Evolutionary conservation across 768 basidiomycete genomes (phyloP), one percentile per base, ranked within the genome.

Genomic region (Calvatia gigantea): DNA sequence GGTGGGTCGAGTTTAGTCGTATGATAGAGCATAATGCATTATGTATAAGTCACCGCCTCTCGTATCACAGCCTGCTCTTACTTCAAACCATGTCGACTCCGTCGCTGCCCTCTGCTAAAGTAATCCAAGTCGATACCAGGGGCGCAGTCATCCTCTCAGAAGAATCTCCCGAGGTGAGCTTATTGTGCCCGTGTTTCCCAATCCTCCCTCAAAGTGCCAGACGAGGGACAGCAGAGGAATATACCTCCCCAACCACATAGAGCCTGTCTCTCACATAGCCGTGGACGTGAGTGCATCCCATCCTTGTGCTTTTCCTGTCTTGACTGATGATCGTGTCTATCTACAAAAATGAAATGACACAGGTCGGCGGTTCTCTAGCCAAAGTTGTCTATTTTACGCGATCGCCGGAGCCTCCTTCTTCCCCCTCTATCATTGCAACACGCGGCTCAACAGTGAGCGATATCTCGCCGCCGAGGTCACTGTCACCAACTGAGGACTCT

Each of bases 311-410:
- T n/a, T 15, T 23, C 11, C 17, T 28, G 33, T 37, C n/a, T n/a
- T 53, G 25, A 5, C 17, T 60, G 48, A 57, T 46, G 8, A 49
- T 21, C 31, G 14, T 19, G 15, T 49, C 37, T n/a, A 46, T 28
- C 32, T 7, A 31, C 38, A 25, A 33, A 21, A 33, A 37, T 52
- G 50, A 49, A 43, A 64, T 51, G 58, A 64, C 58, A 39, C 71
- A 98, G 95, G 89, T 98, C 67, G 97, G 97, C 25, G 97, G 97
- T 39, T 97, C 95, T 11, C 75, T 99, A 12, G 96, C 95, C 58
- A 99, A 99, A 71, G 91, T 99, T 49, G 93, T 97, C 62, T 99
- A 98, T 74, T 98, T 98, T 71, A 98, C 96, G 42, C 89, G 97
- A 46, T 94, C 94, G 6, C 86, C 90, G 3, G 87, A 90, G 53